Evolutionary conservation across 768 basidiomycete genomes (phyloP).

Genomic region (Tylopilus vinaceipallidus): DNA sequence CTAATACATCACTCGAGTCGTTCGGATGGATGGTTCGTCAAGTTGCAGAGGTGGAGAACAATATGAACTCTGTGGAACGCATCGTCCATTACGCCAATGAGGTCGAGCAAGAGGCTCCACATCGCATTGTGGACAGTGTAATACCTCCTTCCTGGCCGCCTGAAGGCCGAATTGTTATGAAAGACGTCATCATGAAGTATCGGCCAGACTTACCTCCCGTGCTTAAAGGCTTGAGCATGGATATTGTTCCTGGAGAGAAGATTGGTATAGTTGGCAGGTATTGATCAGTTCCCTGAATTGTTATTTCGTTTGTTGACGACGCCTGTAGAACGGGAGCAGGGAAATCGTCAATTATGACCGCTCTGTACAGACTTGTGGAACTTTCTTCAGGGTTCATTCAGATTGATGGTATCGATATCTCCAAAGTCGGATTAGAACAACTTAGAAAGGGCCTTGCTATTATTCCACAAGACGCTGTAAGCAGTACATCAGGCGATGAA

Average conservation of each 20-base stretch:
- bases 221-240: conserved; percentile 77
- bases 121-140: conserved; percentile 57
- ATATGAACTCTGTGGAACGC: conserved; percentile 91
- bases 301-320: neutral
- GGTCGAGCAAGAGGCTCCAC: conserved; percentile 80
- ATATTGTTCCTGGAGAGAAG: conserved; percentile 75
- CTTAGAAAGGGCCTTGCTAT: conserved; percentile 68
- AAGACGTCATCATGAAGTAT: conserved; percentile 76
- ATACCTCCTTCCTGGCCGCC: conserved; percentile 72
- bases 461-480: conserved; percentile 71
- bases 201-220: conserved; percentile 87
- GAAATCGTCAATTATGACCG: conserved; percentile 87
- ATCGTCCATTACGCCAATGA: conserved; percentile 77
- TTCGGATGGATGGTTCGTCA: conserved; percentile 79
- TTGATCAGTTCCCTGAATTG: conserved; percentile 10
- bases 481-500: neutral
- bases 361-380: conserved; percentile 85
- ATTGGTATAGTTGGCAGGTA: conserved; percentile 83
- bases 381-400: conserved; percentile 67
- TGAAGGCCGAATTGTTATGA: conserved; percentile 69
- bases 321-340: conserved; percentile 72
- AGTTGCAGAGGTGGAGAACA: conserved; percentile 84
- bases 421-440: conserved; percentile 73
- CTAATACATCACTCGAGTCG: conserved; percentile 33
- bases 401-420: conserved; percentile 84